Base-by-base conservation (phyloP, 148 eudicot genomes). In the Euryodendron excelsum region DNA sequence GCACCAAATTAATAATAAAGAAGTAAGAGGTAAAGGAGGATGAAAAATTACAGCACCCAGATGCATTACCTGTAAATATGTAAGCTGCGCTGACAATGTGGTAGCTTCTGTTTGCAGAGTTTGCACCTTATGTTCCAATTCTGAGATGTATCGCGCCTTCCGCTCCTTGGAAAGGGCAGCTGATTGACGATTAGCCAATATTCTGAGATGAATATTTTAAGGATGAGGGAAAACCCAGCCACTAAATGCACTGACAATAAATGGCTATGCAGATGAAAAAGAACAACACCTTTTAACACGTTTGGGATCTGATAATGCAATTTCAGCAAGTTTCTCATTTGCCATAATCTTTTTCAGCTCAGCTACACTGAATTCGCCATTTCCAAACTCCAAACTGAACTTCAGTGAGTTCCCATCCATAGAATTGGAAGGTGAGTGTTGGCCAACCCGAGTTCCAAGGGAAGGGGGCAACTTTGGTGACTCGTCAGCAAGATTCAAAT, bases 181-280 rank as follows among this genome's bases (percentile, higher is more conserved):
- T 14, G 89, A 88, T 41, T 84, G 86, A n/a, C 91, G 91, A 72
- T 88, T 88, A 21, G 89, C 91, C 79, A 88, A 70, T 50, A 88
- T 88, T 83, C 89, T 88, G 73, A 75, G 76, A 33, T 31, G 23
- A 34, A 15, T 15, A 21, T 50, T 50, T 50, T 50, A 50, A 50
- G 1, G 55, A 50, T 17, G 27, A 55, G 11, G 3, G n/a, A n/a
- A n/a, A n/a, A 8, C 12, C 12, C 7, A 6, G 12, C 0, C 55
- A 10, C 2, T 50, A 2, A 50, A 50, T 15, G 13, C 55, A 50
- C 17, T 50, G 7, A 55, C 14, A 55, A 55, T 5, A 55, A 3
- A 21, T 21, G 20, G 4, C 23, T 55, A 55, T 55, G 60, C 60
- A 55, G 5, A 55, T 55, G 60, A 4, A 55, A 55, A 8, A 9